Percentiles rank a stretch among this genome's conserved stretches.
Evolutionary conservation across 495 filamentous ascomycete genomes (phyloP).

Genomic region (Lasiosphaeria miniovina): DNA sequence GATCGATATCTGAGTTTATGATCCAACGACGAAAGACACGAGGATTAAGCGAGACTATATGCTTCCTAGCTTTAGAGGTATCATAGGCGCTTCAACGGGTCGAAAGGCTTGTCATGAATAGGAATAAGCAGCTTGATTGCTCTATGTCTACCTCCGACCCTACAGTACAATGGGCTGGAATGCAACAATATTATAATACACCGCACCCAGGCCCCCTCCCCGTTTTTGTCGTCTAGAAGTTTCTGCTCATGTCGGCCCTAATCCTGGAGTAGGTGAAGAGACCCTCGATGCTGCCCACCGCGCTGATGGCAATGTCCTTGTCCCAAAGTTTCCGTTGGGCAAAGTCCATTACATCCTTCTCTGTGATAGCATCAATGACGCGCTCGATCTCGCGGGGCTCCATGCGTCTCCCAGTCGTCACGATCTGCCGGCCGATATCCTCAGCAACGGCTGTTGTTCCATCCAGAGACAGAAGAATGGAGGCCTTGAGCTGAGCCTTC

Average conservation of each 20-base stretch:
- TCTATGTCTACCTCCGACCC: slow-evolving; percentile 37
- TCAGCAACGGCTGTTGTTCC: slow-evolving; percentile 96
- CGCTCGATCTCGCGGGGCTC: slow-evolving; percentile 91
- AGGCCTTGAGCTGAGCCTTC: slow-evolving; percentile 98
- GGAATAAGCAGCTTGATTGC: slow-evolving; percentile 29
- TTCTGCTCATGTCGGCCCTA: slow-evolving; percentile 86
- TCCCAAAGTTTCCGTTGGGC: slow-evolving; percentile 91
- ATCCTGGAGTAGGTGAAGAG: slow-evolving; percentile 86
- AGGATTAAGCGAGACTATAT: no score
- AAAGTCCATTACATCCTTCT: slow-evolving; percentile 96
- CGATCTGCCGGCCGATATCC: slow-evolving; percentile 97
- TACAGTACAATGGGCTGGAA: slow-evolving; percentile 35
- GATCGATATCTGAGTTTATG: no score
- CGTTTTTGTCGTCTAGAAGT: slow-evolving; percentile 41
- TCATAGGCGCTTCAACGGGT: no score
- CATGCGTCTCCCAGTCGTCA: slow-evolving; percentile 92
- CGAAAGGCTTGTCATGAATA: neutral
- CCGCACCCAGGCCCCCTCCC: slow-evolving; percentile 21
- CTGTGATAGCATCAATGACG: slow-evolving; percentile 79
- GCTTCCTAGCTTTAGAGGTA: no score
- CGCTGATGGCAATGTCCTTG: slow-evolving; percentile 89
- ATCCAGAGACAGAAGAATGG: slow-evolving; percentile 92
- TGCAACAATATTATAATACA: slow-evolving; percentile 39
- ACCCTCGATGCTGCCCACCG: slow-evolving; percentile 89
- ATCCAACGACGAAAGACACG: no score